Percentiles rank a stretch among this genome's conserved stretches.
Evolutionary conservation across 2,329 filamentous ascomycete genomes (phyloP).

Genomic region (Fusarium pseudograminearum): DNA sequence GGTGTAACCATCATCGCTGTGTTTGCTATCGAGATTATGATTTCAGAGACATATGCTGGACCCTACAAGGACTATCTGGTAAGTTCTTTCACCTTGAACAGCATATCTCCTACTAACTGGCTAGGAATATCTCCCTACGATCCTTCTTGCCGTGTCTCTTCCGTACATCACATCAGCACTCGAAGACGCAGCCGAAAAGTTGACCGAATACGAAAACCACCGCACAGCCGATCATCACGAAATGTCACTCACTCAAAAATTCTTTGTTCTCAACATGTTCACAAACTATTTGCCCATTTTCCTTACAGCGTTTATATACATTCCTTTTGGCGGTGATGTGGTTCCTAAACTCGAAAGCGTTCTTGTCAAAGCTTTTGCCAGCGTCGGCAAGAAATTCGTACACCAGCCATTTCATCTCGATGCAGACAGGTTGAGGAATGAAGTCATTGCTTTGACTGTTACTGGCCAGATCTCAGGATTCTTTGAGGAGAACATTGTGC

Average conservation of each 20-base stretch:
- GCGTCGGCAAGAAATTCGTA: constrained; percentile 64
- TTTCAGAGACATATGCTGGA: constrained; percentile 79
- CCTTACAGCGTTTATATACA: constrained; percentile 82
- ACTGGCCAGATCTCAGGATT: constrained; percentile 79
- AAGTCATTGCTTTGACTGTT: constrained; percentile 81
- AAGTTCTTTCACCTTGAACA: constrained; percentile 29
- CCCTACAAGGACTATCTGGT: constrained; percentile 75
- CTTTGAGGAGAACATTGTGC: constrained; percentile 77
- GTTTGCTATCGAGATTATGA: constrained; percentile 80
- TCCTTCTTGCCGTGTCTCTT: constrained; percentile 74
- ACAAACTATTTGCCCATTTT: constrained; percentile 82
- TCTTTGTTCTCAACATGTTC: constrained; percentile 83
- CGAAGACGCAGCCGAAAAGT: constrained; percentile 69
- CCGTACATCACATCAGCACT: constrained; percentile 74
- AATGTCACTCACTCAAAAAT: constrained; percentile 77
- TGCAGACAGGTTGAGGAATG: constrained; percentile 72
- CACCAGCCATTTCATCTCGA: constrained; percentile 72
- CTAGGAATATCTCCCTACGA: constrained; percentile 78
- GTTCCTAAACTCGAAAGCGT: constrained; percentile 75
- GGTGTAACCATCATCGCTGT: constrained; percentile 75
- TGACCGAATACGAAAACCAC: constrained; percentile 81
- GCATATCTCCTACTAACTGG: not conserved
- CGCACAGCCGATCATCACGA: constrained; percentile 77
- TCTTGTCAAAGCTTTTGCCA: constrained; percentile 60
- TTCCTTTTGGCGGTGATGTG: constrained; percentile 76